Evolutionary conservation across 306 rosid genomes (phyloP), one percentile per base, ranked within the genome.

Genomic region (Coriaria nepalensis): DNA sequence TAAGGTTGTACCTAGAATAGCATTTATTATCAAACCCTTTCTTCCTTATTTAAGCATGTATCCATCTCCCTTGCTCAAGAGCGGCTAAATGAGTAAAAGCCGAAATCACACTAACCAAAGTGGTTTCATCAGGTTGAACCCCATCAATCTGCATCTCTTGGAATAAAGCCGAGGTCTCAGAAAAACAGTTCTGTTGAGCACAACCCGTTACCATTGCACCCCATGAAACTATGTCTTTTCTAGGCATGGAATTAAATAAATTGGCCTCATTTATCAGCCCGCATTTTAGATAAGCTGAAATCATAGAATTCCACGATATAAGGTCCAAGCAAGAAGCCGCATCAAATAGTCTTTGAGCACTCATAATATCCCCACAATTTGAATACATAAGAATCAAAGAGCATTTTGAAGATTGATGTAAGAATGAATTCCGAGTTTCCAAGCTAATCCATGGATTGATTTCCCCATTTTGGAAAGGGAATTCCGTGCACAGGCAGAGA

Each of bases 231-330:
- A 79, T 47, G 67, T 78, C 86, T 58, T 69, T 81, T 61, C 70
- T 69, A 0, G 85, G 78, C 93, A 79, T 86, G 71, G 86, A 76
- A 53, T 54, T 55, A 54, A 86, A 86, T 43, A 82, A 65, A 35
- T 68, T 57, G 5, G 93, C 93, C 29, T 68, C 69, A 45, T 82
- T 74, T 6, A 82, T 65, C 0, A 55, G 66, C 46, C 87, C 79
- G 8, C 74, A 76, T 67, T 47, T 82, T 66, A 82, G 49, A 78
- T 77, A 74, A 43, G 88, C 93, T 0, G 96, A 82, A 53, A 86
- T 67, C 93, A 82, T 77, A 1, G 96, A 81, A 69, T 86, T 86
- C 96, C 96, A 86, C 38, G 96, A 76, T 47, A 86, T 71, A 68
- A 55, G 61, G 67, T 86, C 87, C 70, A 74, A 60, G 32, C 52